A percentile compares a stretch with the other conserved stretches of the same genome.
These are phyloP conservation scores for Penicillium sp. DNA, from an alignment of 2,329 filamentous ascomycete species.

Conservation along the genomic window DNA sequence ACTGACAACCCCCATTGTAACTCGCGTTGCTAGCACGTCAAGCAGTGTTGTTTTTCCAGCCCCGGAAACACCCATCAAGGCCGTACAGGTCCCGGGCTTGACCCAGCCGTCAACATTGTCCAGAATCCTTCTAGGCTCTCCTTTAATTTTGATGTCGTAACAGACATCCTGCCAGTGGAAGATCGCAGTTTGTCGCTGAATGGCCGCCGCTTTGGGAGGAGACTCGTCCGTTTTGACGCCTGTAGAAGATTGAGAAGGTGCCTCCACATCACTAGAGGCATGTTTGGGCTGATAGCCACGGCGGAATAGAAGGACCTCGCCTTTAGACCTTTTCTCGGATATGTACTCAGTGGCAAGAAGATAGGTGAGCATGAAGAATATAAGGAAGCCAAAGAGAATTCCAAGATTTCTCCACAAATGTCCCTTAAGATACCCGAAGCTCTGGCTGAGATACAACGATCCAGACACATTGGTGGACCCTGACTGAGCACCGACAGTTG, in stretches of 20 bases:
- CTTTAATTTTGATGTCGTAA: slow-evolving; percentile 48
- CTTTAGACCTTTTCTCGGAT: slow-evolving; percentile 23
- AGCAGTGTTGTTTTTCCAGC: slow-evolving; percentile 56
- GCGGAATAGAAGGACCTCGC: slow-evolving; percentile 25
- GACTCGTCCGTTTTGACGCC: not conserved
- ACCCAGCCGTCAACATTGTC: slow-evolving; percentile 49
- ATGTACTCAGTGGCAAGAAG: slow-evolving; percentile 13
- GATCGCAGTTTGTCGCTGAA: slow-evolving; percentile 13
- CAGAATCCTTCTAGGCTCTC: slow-evolving; percentile 44
- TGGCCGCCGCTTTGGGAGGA: not conserved
- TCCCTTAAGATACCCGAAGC: slow-evolving; percentile 20
- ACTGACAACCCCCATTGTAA: slow-evolving; percentile 54
- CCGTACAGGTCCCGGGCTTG: slow-evolving; percentile 49
- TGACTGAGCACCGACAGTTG: not conserved
- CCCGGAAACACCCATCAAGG: slow-evolving; percentile 54
- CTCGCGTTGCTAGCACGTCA: slow-evolving; percentile 51
- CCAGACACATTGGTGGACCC: not conserved
- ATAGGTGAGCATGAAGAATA: slow-evolving; percentile 3
- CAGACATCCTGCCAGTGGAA: slow-evolving; percentile 49
- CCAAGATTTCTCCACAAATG: slow-evolving; percentile 44
- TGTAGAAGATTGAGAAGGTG: not conserved
- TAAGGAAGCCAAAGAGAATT: slow-evolving; percentile 64
- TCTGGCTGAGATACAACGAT: not conserved
- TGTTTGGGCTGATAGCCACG: slow-evolving; percentile 34
- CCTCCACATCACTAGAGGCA: not conserved